Percentiles rank a stretch among this genome's conserved stretches.
phyloP scores from a whole-genome alignment of 2,329 filamentous ascomycete genomes.

The Sphaerulina populicola region DNA sequence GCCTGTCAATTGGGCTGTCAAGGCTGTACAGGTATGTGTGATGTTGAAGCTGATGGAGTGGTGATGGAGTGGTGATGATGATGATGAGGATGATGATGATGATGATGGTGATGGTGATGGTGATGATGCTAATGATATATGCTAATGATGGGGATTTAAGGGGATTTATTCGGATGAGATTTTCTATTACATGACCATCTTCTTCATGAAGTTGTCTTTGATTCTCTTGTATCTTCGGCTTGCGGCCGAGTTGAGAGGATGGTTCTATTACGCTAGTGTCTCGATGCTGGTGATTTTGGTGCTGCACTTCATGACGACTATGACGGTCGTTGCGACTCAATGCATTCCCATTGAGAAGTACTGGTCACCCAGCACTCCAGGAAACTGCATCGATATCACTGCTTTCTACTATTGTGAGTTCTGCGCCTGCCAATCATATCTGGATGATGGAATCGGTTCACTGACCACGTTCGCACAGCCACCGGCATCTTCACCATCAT shows the following conservation, averaged over 20 bases:
- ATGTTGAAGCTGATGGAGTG: no score
- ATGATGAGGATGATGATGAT: no score
- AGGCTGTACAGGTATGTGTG: conserved; percentile 19
- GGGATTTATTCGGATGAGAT: conserved; percentile 26
- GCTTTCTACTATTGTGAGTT: conserved; percentile 30
- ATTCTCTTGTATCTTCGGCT: conserved; percentile 36
- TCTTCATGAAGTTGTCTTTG: conserved; percentile 36
- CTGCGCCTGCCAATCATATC: not conserved
- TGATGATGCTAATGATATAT: not conserved
- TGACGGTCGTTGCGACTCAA: conserved; percentile 33
- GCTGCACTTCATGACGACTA: conserved; percentile 30
- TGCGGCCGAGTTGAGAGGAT: conserved; percentile 22
- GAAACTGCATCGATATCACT: conserved; percentile 32
- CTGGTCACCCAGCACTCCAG: conserved; percentile 26
- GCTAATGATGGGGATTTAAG: conserved; percentile 4
- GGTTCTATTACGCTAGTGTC: conserved; percentile 23
- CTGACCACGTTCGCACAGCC: conserved; percentile 11
- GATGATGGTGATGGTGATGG: not conserved
- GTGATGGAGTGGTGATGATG: no score
- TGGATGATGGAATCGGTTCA: not conserved
- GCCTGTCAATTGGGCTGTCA: conserved; percentile 16
- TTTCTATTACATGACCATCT: conserved; percentile 37
- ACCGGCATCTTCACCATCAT: conserved; percentile 33
- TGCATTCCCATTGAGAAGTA: conserved; percentile 33
- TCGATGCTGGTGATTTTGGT: conserved; percentile 32